Evolutionary conservation across 2,329 filamentous ascomycete genomes (phyloP).

Genomic region (Arthrobotrys sphaeroides): DNA sequence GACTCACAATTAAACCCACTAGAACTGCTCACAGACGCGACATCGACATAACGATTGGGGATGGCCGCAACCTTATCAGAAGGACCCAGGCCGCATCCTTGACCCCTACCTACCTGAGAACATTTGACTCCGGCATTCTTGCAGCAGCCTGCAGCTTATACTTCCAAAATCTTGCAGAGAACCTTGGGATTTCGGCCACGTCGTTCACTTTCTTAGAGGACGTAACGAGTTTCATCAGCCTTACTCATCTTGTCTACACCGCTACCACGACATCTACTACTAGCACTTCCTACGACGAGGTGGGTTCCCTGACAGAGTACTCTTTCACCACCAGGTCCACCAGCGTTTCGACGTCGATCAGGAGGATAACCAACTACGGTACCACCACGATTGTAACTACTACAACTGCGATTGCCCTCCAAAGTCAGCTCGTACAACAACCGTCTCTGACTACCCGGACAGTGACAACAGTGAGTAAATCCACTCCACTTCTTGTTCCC

Average conservation of each 20-base stretch:
- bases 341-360: not conserved
- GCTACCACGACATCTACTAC: not conserved
- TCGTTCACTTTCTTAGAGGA: constrained; percentile 15
- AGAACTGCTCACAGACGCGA: too few species aligned
- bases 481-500: not conserved
- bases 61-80: not conserved
- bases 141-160: constrained; percentile 6
- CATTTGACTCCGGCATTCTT: constrained; percentile 19
- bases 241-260: not conserved
- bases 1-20: too few species aligned
- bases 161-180: not conserved
- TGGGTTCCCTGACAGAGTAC: constrained; percentile 11
- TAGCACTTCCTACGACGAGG: constrained; percentile 11
- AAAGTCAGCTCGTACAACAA: too few species aligned
- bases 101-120: constrained; percentile 1
- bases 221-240: not conserved
- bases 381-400: not conserved
- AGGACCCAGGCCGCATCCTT: constrained; percentile 5
- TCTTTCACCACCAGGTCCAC: constrained; percentile 3
- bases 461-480: not conserved
- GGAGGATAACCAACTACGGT: not conserved
- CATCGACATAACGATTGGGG: too few species aligned
- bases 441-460: not conserved
- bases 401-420: not conserved
- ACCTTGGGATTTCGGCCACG: not conserved